Base-by-base conservation (phyloP, 139 green algal species). In the Edaphochlamys debaryana region DNA sequence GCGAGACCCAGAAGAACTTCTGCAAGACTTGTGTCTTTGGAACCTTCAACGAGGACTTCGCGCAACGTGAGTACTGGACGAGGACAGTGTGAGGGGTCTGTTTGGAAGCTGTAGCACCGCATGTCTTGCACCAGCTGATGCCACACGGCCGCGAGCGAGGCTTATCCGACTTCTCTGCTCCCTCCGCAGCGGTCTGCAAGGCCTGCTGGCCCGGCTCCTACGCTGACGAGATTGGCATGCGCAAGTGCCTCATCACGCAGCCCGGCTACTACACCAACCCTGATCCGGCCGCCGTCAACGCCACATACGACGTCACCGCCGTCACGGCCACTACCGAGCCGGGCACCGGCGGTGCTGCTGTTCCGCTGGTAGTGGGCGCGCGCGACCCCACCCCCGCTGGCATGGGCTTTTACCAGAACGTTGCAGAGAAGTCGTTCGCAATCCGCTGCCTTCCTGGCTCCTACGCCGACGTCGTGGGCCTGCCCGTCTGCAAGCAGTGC, bases 191-290 rank as follows among this genome's bases (percentile, higher is more conserved):
- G 27, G 32, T 56, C 6, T 84, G 78, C 78, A 60, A 69, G 41
- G 64, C 78, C 37, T 84, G 78, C 78, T 84, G 78, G 64, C 56
- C 25, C 3, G 78, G 78, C 58, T 60, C 37, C 0, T 84, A 45
- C 41, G 42, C 78, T 0, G 66, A 27, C 29, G 1, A 84, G 48
- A 48, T 48, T 5, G 78, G 66, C 66, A 63, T 73, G 66, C 34
- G 50, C 11, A 56, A 48, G 23, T 76, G 66, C 66, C 37, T 45
- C 41, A 58, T 76, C 37, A 58, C 66, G 3, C 36, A 62, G 66
- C 48, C 64, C 1, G 78, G 78, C 34, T 69, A 45, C 67, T 84
- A 37, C 64, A 84, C 48, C 66, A 84, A 84, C 48, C 48, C 48
- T 0, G 19, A 32, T 5, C 32, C 66, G 0, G 27, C 37, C 22